A percentile compares a stretch with the other conserved stretches of the same genome.
These are phyloP conservation scores for Ascobolus immersus DNA, from an alignment of 495 filamentous ascomycete genomes.

Conservation along the genomic window DNA sequence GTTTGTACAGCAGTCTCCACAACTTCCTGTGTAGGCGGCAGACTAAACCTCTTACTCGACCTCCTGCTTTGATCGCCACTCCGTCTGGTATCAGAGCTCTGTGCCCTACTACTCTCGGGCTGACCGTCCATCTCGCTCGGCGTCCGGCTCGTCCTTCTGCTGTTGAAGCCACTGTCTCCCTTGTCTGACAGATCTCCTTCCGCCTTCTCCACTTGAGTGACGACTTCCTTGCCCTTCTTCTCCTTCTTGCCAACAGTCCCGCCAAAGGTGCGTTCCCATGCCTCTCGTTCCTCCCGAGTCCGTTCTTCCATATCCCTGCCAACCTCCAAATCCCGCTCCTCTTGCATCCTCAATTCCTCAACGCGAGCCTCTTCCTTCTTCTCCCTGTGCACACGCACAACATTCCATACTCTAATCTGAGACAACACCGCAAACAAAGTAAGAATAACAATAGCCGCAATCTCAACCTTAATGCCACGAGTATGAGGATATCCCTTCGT, in stretches of 20 bases:
- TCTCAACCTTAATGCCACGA: constrained; percentile 61
- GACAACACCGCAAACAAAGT: constrained; percentile 52
- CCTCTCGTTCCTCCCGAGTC: constrained; percentile 36
- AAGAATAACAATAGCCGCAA: constrained; percentile 51
- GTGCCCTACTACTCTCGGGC: neutral
- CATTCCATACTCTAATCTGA: constrained; percentile 65
- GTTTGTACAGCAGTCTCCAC: too few species aligned
- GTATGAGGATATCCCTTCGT: constrained; percentile 66
- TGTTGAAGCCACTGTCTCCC: neutral
- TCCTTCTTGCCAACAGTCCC: constrained; percentile 17
- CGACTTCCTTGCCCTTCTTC: constrained; percentile 3
- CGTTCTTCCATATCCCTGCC: constrained; percentile 42
- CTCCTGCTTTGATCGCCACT: neutral
- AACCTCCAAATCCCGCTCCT: constrained; percentile 44
- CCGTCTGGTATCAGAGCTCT: neutral
- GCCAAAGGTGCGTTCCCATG: constrained; percentile 65
- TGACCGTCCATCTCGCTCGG: neutral
- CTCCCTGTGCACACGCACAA: constrained; percentile 48
- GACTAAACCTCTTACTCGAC: neutral
- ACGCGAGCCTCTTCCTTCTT: constrained; percentile 30
- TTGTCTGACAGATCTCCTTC: too few species aligned
- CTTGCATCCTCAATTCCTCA: constrained; percentile 30
- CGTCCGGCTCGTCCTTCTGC: neutral
- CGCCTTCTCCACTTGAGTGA: constrained; percentile 3
- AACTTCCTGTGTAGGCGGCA: too few species aligned